Conservation (phyloP, 73 alveolate species). For the Uronychia setigera region DNA sequence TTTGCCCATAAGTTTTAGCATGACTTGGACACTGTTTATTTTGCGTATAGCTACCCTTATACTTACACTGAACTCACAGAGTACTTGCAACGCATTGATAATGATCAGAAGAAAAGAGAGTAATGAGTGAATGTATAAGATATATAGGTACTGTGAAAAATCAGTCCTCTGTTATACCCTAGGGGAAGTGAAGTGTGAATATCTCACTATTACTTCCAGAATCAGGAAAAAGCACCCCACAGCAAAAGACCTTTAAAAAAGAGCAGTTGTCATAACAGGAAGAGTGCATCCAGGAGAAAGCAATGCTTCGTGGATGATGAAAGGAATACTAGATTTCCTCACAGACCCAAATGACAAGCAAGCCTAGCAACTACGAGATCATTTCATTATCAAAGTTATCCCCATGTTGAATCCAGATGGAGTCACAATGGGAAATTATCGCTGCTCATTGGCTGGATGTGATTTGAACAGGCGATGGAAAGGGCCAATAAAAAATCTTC, state of each 20-base stretch:
- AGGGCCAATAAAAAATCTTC: constrained; percentile 83
- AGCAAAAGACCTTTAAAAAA: constrained; percentile 9
- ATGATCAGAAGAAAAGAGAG: constrained; percentile 37
- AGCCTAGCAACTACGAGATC: constrained; percentile 81
- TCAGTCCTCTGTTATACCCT: constrained; percentile 76
- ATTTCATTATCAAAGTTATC: constrained; percentile 80
- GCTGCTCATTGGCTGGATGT: constrained; percentile 94
- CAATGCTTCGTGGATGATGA: constrained; percentile 88
- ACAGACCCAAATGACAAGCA: constrained; percentile 74
- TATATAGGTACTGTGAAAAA: constrained; percentile 43
- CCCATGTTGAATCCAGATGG: constrained; percentile 98
- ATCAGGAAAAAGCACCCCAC: neutral
- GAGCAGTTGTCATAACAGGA: constrained; percentile 73
- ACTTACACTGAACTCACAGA: constrained; percentile 83
- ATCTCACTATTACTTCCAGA: constrained; percentile 59
- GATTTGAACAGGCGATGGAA: constrained; percentile 94
- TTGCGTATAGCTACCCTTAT: constrained; percentile 97
- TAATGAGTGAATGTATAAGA: neutral
- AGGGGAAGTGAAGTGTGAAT: constrained; percentile 82
- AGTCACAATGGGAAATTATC: constrained; percentile 90
- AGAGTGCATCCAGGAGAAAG: constrained; percentile 94
- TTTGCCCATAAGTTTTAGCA: constrained; percentile 84
- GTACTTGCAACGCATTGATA: constrained; percentile 63
- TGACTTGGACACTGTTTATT: constrained; percentile 93
- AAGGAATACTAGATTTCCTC: constrained; percentile 85